Evolutionary conservation across 495 filamentous ascomycete species (phyloP), one percentile per base, ranked within the genome.

Genomic region (Talaromyces adpressus): DNA sequence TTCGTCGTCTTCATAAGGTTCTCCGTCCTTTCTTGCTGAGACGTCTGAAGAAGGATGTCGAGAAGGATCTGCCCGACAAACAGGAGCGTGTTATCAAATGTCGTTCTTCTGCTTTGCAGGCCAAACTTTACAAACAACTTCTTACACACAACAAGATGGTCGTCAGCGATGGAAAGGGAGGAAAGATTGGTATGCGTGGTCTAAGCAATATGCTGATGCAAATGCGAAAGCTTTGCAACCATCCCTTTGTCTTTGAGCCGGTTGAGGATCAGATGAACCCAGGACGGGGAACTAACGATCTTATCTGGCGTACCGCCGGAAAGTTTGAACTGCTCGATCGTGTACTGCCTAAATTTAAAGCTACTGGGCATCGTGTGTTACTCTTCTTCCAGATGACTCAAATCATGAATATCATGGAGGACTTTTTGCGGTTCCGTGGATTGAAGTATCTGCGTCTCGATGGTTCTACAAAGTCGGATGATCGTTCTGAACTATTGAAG

Each of bases 381-480:
- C 98, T 98, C 89, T 98, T 98, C 84, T 98, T 98, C 84, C 94
- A 98, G 75, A 98, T 98, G 94, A 98, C 94, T 2, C 91, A 96
- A 47, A 98, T 98, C 70, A 98, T 98, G 94, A 96, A 98, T 74
- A 98, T 98, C 72, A 98, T 98, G 95, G 94, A 98, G 69, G 94
- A 98, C 75, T 98, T 94, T 75, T 80, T 98, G 60, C 90, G 94
- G 4, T 86, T 90, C 63, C 85, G 91, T 53, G 88, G 86, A 29
- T 81, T 96, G 66, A 77, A 86, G 62, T 98, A 97, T 72, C 82
- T 98, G 51, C 92, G 94, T 64, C 83, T 98, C 53, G 94, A 98
- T 69, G 94, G 94, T 73, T 91, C 92, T 4, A 98, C 94, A 20
- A 98, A 98, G 73, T 91, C 94, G 0, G 94, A 98, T 71, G 94